phyloP scores from a whole-genome alignment of 257 asterid species.

The Verbena officinalis region DNA sequence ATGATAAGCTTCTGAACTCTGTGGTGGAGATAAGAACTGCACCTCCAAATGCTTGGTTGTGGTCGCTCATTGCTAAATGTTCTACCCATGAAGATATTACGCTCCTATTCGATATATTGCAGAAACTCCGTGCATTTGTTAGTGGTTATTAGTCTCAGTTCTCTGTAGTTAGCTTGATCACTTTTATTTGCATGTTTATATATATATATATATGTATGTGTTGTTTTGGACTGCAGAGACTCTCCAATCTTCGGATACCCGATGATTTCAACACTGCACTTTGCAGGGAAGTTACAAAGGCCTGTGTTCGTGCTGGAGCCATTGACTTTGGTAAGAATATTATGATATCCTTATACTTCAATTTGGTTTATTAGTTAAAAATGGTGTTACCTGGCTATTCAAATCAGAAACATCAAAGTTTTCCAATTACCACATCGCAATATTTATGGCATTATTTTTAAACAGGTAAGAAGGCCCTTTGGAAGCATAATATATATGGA shows the following conservation, averaged over 20 bases:
- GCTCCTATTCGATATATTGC: conserved; percentile 70
- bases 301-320: conserved; percentile 85
- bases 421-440: conserved; percentile 4
- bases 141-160: conserved; percentile 40
- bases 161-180: conserved; percentile 10
- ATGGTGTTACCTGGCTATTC: conserved; percentile 21
- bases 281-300: conserved; percentile 82
- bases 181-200: conserved; percentile 4
- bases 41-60: conserved; percentile 87
- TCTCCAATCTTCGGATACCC: conserved; percentile 80
- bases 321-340: conserved; percentile 65
- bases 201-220: conserved; percentile 1
- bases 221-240: conserved; percentile 63
- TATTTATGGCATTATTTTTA: conserved; percentile 14
- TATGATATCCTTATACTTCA: conserved; percentile 17
- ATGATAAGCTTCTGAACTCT: conserved; percentile 65
- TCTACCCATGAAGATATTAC: conserved; percentile 66
- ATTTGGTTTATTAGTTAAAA: conserved; percentile 3
- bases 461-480: conserved; percentile 74
- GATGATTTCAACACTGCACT: conserved; percentile 79
- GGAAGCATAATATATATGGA: conserved; percentile 78
- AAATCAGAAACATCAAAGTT: background rate
- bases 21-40: conserved; percentile 65
- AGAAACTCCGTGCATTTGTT: conserved; percentile 74
- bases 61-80: conserved; percentile 75